Evolutionary conservation across 306 rosid genomes (phyloP).

Genomic region (Cicer cuneatum): DNA sequence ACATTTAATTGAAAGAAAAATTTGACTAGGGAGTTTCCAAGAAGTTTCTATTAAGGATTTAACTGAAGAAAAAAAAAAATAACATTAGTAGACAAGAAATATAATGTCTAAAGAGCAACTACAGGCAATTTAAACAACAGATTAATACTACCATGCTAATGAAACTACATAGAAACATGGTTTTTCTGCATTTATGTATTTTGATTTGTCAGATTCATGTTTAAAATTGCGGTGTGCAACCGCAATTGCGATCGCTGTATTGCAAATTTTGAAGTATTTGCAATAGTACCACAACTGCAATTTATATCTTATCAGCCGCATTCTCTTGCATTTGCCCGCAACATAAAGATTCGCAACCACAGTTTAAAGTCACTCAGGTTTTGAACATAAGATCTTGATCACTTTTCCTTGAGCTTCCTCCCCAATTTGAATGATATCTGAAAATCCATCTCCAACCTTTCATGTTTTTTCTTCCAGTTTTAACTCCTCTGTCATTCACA

Average conservation of each 20-base stretch:
- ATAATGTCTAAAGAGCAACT: slow-evolving; percentile 48
- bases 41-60: slow-evolving; percentile 47
- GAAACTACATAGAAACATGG: slow-evolving; percentile 46
- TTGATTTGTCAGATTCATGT: slow-evolving; percentile 1
- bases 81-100: slow-evolving; percentile 48
- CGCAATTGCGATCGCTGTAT: too few species aligned
- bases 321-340: too few species aligned
- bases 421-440: slow-evolving; percentile 70
- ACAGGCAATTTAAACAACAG: slow-evolving; percentile 42
- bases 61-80: slow-evolving; percentile 37
- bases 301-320: too few species aligned
- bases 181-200: slow-evolving; percentile 15
- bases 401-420: slow-evolving; percentile 64
- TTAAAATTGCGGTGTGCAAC: too few species aligned
- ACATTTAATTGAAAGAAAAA: slow-evolving; percentile 10
- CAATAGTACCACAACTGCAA: too few species aligned
- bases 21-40: slow-evolving; percentile 39
- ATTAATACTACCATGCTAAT: slow-evolving; percentile 49
- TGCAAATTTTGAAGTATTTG: too few species aligned
- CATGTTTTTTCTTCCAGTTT: slow-evolving; percentile 72
- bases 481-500: slow-evolving; percentile 76
- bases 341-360: too few species aligned
- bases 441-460: slow-evolving; percentile 96
- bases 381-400: slow-evolving; percentile 64
- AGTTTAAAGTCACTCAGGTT: slow-evolving; percentile 45